Percentiles rank a stretch among this genome's conserved stretches.
phyloP scores from a whole-genome alignment of 192 early-diverging fungal genomes.

The Endogone sp. region DNA sequence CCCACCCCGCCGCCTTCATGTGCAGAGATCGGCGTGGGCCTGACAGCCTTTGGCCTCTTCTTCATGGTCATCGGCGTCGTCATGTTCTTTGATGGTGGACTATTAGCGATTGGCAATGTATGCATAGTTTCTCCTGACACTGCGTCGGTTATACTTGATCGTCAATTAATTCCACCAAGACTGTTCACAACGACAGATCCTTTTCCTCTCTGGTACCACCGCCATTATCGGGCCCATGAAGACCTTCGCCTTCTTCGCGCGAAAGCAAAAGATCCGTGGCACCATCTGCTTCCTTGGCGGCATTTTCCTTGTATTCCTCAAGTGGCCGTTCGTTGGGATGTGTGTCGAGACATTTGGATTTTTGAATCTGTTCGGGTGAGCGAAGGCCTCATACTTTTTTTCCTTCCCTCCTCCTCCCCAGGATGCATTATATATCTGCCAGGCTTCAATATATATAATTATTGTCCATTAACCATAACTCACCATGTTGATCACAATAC shows the following conservation, averaged over 20 bases:
- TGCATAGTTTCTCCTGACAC: slow-evolving; percentile 3
- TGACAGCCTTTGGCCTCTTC: slow-evolving; percentile 89
- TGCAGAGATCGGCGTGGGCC: slow-evolving; percentile 86
- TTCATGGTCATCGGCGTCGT: slow-evolving; percentile 94
- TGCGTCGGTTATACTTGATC: not conserved
- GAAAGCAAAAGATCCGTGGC: slow-evolving; percentile 84
- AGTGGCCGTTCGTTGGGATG: slow-evolving; percentile 89
- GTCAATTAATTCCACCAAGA: not conserved
- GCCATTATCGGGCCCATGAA: slow-evolving; percentile 86
- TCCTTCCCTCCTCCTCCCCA: too few species aligned
- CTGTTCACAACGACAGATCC: slow-evolving; percentile 46
- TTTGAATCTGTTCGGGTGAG: slow-evolving; percentile 94
- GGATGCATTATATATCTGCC: too few species aligned
- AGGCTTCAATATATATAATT: too few species aligned
- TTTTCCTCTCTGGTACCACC: slow-evolving; percentile 87
- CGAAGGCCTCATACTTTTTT: not conserved
- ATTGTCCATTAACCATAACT: too few species aligned
- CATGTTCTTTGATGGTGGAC: slow-evolving; percentile 91
- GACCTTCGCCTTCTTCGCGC: slow-evolving; percentile 83
- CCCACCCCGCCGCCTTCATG: too few species aligned
- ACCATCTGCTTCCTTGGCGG: slow-evolving; percentile 88
- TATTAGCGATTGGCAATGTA: slow-evolving; percentile 97
- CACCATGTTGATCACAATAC: too few species aligned
- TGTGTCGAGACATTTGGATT: slow-evolving; percentile 91
- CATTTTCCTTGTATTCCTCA: slow-evolving; percentile 83